Evolutionary conservation across 179 eudicot species (phyloP).

Genomic region (Beta lomatogona): DNA sequence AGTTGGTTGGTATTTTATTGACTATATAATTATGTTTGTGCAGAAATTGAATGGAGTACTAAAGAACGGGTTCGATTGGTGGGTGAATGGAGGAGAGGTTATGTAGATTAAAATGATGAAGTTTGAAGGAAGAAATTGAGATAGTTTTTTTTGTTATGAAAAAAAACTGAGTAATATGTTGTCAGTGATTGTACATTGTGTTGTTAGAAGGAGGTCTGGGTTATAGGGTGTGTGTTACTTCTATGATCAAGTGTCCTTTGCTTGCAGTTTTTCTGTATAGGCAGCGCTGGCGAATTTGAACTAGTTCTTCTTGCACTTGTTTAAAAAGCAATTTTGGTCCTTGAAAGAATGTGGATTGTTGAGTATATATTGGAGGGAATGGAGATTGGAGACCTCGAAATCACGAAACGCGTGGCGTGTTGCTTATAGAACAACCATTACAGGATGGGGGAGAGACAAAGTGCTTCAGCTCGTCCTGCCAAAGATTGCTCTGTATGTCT

Average conservation of each 20-base stretch:
- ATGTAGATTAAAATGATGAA: constrained; percentile 24
- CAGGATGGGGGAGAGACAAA: no score
- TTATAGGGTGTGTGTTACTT: neutral
- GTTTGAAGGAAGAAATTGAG: neutral
- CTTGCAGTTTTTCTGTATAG: constrained; percentile 46
- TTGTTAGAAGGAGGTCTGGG: constrained; percentile 25
- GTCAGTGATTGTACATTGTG: constrained; percentile 26
- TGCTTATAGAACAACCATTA: neutral
- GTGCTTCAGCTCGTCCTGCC: constrained; percentile 9
- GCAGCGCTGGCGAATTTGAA: constrained; percentile 20
- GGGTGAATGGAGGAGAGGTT: constrained; percentile 29
- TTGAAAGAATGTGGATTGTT: constrained; percentile 19
- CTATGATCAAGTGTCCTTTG: constrained; percentile 43
- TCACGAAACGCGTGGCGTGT: neutral
- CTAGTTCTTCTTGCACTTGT: constrained; percentile 21
- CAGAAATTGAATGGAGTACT: constrained; percentile 39
- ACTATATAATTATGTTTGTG: neutral
- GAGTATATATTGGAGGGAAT: constrained; percentile 28
- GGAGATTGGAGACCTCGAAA: constrained; percentile 14
- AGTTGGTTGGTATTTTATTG: neutral
- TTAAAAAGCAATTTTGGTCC: constrained; percentile 30
- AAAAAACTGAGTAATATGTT: neutral
- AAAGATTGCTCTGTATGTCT: constrained; percentile 25
- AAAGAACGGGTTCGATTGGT: no score
- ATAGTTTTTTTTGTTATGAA: no score